These are phyloP conservation scores for Hericium coralloides DNA, from an alignment of 768 basidiomycete species.

Conservation along the genomic window DNA sequence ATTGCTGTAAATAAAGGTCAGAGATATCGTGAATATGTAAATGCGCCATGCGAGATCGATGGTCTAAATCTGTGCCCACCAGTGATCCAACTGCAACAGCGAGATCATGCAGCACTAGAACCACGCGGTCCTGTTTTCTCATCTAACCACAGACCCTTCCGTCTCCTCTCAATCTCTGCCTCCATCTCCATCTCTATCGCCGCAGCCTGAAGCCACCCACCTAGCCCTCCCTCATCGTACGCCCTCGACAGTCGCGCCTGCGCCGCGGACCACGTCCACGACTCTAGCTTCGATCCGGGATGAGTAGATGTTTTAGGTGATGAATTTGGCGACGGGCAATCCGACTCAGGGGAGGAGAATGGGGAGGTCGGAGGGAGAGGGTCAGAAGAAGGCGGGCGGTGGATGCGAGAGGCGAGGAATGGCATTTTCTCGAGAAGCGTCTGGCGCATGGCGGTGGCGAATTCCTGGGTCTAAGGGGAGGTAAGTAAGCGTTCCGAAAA, in stretches of 20 bases:
- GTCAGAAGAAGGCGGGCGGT: conserved; percentile 30
- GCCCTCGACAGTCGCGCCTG: conserved; percentile 45
- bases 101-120: no score
- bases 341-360: neutral
- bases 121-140: neutral
- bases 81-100: no score
- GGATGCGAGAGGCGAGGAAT: conserved; percentile 40
- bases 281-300: neutral
- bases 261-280: conserved; percentile 47
- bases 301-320: neutral
- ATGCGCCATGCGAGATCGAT: no score
- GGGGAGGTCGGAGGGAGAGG: conserved; percentile 11
- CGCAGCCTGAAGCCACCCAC: conserved; percentile 45
- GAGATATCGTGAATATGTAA: no score
- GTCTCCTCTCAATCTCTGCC: conserved; percentile 36
- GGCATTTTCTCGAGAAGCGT: conserved; percentile 41
- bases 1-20: no score
- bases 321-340: neutral
- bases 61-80: no score
- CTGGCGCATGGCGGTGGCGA: conserved; percentile 47
- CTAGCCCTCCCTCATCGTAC: conserved; percentile 50
- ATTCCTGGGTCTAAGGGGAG: conserved; percentile 41
- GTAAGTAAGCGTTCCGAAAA: neutral
- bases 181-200: conserved; percentile 52
- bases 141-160: conserved; percentile 16